Evolutionary conservation across 352 stramenopile genomes (phyloP).

Genomic region (Phytophthora ramorum): DNA sequence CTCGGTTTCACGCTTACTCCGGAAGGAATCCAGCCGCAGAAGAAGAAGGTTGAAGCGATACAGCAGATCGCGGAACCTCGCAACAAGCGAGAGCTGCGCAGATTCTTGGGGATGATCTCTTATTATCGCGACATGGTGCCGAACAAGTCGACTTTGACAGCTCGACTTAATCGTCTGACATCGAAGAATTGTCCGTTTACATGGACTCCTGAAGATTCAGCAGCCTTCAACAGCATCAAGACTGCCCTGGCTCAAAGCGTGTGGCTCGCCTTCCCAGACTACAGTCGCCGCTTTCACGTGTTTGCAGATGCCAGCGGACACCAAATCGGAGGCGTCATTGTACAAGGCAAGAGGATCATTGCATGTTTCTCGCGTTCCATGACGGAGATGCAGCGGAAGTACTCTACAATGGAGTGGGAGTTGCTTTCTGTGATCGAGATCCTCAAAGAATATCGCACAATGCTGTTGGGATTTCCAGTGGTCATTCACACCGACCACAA

Average conservation of each 20-base stretch:
- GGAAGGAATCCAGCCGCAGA: background rate
- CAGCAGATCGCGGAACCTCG: background rate
- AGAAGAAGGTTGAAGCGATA: conserved; percentile 1
- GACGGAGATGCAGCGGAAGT: background rate
- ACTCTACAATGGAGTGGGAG: conserved; percentile 7
- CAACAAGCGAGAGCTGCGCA: conserved; percentile 2
- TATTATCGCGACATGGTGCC: too few species aligned
- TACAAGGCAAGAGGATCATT: background rate
- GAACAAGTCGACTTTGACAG: too few species aligned
- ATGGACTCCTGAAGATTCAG: background rate
- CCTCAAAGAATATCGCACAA: conserved; percentile 6
- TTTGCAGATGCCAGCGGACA: background rate
- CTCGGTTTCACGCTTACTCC: background rate
- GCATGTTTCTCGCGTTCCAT: background rate
- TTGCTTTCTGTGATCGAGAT: background rate
- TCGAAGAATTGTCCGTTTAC: too few species aligned
- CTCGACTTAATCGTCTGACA: too few species aligned
- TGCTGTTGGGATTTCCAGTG: background rate
- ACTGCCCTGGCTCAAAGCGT: conserved; percentile 1
- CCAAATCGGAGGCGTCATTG: background rate
- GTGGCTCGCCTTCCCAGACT: conserved; percentile 3
- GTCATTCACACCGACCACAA: conserved; percentile 4
- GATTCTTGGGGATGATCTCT: conserved; percentile 15
- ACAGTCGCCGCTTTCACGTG: background rate
- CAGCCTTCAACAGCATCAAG: conserved; percentile 5